Percentiles rank a stretch among this genome's conserved stretches.
Evolutionary conservation across 495 filamentous ascomycete species (phyloP).

Genomic region (Pyrenula aspistea): DNA sequence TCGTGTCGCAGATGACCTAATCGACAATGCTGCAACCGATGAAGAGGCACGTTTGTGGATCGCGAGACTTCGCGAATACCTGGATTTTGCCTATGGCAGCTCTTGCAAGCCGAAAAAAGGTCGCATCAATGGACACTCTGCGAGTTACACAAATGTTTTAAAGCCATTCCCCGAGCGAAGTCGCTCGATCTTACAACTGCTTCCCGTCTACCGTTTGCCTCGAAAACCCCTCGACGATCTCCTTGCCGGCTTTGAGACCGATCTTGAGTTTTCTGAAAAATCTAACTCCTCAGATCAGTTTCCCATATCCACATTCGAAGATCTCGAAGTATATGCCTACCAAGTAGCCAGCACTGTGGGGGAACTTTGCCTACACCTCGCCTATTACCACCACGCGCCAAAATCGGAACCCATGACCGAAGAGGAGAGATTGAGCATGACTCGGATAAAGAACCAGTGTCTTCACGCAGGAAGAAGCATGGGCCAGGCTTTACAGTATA

Average conservation of each 20-base stretch:
- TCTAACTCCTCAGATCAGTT: constrained; percentile 19
- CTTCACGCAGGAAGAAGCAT: constrained; percentile 41
- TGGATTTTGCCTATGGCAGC: constrained; percentile 18
- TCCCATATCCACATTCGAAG: constrained; percentile 41
- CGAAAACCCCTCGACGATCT: constrained; percentile 42
- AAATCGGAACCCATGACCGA: constrained; percentile 11
- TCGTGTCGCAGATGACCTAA: constrained; percentile 55
- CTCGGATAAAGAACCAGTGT: constrained; percentile 4
- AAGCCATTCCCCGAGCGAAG: constrained; percentile 29
- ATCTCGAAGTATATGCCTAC: constrained; percentile 43
- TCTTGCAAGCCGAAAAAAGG: constrained; percentile 2
- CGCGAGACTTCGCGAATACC: constrained; percentile 32
- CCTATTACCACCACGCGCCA: constrained; percentile 34
- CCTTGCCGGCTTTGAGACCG: constrained; percentile 48
- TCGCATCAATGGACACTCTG: not conserved
- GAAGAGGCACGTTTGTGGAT: constrained; percentile 38
- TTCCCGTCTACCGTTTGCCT: constrained; percentile 41
- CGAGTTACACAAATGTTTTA: constrained; percentile 5
- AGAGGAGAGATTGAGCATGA: constrained; percentile 4
- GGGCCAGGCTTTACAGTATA: constrained; percentile 57
- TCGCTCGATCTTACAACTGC: constrained; percentile 32
- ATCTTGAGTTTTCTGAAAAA: constrained; percentile 33
- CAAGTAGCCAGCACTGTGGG: constrained; percentile 59
- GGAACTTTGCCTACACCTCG: constrained; percentile 48
- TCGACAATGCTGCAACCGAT: constrained; percentile 40